phyloP scores from a whole-genome alignment of 306 rosid species.

The Phaseolus lunatus region DNA sequence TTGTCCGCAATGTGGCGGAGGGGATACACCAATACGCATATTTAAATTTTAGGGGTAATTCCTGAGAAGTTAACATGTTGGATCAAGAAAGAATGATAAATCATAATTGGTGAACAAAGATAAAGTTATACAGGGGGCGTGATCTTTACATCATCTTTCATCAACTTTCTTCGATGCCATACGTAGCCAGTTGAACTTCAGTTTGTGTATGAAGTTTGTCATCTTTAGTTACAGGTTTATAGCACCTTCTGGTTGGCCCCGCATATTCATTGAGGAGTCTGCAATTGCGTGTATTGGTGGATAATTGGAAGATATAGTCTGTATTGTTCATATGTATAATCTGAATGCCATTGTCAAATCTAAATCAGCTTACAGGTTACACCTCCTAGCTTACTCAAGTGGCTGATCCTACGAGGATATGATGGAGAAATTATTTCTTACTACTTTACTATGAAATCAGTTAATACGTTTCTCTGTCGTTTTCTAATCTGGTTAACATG shows the following conservation, averaged over 20 bases:
- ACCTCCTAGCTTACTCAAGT: constrained; percentile 4
- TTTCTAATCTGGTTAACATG: not conserved
- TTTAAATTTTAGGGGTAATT: constrained; percentile 12
- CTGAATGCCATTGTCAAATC: constrained; percentile 41
- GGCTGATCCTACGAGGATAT: constrained; percentile 51
- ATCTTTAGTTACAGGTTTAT: constrained; percentile 15
- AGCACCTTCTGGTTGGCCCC: constrained; percentile 34
- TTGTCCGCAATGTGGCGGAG: constrained; percentile 9
- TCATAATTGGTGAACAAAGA: constrained; percentile 8
- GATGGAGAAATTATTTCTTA: constrained; percentile 36
- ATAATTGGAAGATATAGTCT: constrained; percentile 39
- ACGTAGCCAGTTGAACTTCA: constrained; percentile 21
- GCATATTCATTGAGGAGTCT: constrained; percentile 1
- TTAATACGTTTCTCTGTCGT: not conserved
- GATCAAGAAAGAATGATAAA: not conserved
- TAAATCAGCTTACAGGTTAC: constrained; percentile 1
- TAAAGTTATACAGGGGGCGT: constrained; percentile 8
- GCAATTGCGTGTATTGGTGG: constrained; percentile 37
- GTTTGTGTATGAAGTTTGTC: constrained; percentile 18
- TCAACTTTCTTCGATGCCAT: constrained; percentile 7
- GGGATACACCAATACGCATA: constrained; percentile 38
- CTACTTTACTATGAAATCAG: constrained; percentile 8
- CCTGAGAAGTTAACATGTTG: not conserved
- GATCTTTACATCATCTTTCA: not conserved
- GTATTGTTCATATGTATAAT: not conserved